Evolutionary conservation across 495 filamentous ascomycete species (phyloP).

Genomic region (Entonaema liquescens): DNA sequence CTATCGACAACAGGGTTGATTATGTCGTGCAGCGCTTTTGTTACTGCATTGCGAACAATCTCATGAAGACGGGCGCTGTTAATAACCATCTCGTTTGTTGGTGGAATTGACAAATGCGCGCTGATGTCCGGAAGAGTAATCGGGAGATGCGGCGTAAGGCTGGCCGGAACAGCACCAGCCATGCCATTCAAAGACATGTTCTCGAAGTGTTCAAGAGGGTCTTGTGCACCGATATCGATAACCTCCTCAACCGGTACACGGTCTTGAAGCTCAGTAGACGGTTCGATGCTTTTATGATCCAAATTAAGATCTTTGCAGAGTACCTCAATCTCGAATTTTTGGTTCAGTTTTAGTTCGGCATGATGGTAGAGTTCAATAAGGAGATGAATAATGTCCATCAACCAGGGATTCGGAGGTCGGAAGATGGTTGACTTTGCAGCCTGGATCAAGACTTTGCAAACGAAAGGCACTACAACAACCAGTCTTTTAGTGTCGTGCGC

Average conservation of each 20-base stretch:
- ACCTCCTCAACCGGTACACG: conserved; percentile 73
- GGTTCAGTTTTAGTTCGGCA: conserved; percentile 91
- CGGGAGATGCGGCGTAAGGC: conserved; percentile 72
- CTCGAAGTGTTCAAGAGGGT: conserved; percentile 74
- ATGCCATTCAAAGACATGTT: conserved; percentile 78
- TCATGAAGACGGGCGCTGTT: conserved; percentile 75
- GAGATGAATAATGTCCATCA: conserved; percentile 90
- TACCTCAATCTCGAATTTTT: conserved; percentile 98
- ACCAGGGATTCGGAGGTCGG: conserved; percentile 93
- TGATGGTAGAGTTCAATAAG: conserved; percentile 91
- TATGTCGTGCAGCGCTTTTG: conserved; percentile 89
- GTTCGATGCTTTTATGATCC: conserved; percentile 85
- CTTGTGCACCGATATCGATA: conserved; percentile 53
- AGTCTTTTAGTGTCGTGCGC: conserved; percentile 89
- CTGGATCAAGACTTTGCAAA: conserved; percentile 90
- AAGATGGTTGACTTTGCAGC: conserved; percentile 88
- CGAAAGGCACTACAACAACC: conserved; percentile 92
- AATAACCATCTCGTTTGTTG: conserved; percentile 75
- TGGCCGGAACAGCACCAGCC: conserved; percentile 69
- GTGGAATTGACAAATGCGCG: conserved; percentile 75
- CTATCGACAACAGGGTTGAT: conserved; percentile 96
- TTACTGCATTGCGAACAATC: conserved; percentile 83
- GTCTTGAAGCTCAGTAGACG: conserved; percentile 80
- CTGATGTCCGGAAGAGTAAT: conserved; percentile 82
- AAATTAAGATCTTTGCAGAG: conserved; percentile 90